Base-by-base conservation (phyloP, 2,329 filamentous ascomycete genomes). In the Pseudocercospora musae region DNA sequence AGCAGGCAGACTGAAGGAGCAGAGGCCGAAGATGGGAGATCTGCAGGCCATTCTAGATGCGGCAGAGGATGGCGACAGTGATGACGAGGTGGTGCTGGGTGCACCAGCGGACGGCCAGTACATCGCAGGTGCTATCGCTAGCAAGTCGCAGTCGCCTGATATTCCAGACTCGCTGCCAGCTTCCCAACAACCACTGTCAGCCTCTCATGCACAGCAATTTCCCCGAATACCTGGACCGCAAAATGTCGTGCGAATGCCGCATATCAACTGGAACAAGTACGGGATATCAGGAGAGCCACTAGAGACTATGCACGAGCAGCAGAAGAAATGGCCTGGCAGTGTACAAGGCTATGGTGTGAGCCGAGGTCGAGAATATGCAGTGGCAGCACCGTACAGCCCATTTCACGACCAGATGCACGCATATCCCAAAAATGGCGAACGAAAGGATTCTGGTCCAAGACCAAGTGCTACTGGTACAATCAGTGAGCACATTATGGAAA, bases 231-330 rank as follows among this genome's bases (percentile, higher is more conserved):
- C 93, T 0, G 84, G 84, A 13, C 87, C 90, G 6, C 94, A 97
- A 75, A 90, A 90, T 69, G 81, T 98, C 0, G 88, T 96, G 25
- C 87, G 93, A 44, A 92, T 89, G 78, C 94, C 94, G 8, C 89
- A 91, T 8, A 88, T 98, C 72, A 96, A 97, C 79, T 98, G 94
- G 94, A 86, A 88, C 11, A 93, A 96, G 73, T 98, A 98, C 76
- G 91, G 91, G 69, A 83, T 97, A n/a, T 87, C 95, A 2, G 93
- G 92, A 54, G 89, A 91, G 63, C 86, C 91, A 1, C 81, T 97
- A 37, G 92, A 97, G 76, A 90, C 87, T 74, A 81, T 97, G 66
- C 93, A 97, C 74, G 84, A 87, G 56, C 90, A 96, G 72, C 92
- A 97, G 77, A 78, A 87, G 57, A 78, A 80, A 54, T 84, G 85